These are phyloP conservation scores for Fusarium sp. DNA, from an alignment of 2,329 filamentous ascomycete genomes.

Conservation along the genomic window DNA sequence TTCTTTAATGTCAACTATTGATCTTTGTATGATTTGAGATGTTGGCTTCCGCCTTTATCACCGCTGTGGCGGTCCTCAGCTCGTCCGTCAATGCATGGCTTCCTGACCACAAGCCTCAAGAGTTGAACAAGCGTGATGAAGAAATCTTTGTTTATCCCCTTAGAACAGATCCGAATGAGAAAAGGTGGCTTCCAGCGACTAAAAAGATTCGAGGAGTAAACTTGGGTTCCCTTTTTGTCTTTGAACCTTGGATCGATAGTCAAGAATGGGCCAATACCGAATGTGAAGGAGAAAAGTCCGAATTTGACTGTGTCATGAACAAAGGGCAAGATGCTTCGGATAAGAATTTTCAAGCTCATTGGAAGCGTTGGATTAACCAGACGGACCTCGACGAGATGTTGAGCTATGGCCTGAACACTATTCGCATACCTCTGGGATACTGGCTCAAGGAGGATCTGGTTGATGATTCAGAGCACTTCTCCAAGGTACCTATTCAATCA, in stretches of 20 bases:
- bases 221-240: conserved; percentile 63
- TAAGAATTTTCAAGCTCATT: conserved; percentile 62
- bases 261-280: conserved; percentile 62
- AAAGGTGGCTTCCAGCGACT: conserved; percentile 30
- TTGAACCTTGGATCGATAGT: conserved; percentile 66
- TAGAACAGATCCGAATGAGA: background rate
- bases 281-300: conserved; percentile 59
- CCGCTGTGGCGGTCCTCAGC: conserved; percentile 28
- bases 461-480: conserved; percentile 63
- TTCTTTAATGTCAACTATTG: background rate
- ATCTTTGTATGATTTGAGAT: conserved; percentile 1
- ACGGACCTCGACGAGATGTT: conserved; percentile 63
- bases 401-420: conserved; percentile 64
- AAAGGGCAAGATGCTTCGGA: conserved; percentile 62
- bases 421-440: conserved; percentile 67
- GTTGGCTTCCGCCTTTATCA: conserved; percentile 16
- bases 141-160: conserved; percentile 16
- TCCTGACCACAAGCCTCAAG: background rate
- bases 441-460: conserved; percentile 66
- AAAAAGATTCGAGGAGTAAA: conserved; percentile 67
- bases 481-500: conserved; percentile 43
- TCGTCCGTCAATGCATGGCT: conserved; percentile 40
- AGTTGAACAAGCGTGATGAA: conserved; percentile 7
- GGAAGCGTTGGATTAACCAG: conserved; percentile 62
- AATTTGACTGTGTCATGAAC: conserved; percentile 66